Conservation (phyloP, 805 yeast genomes). For the Metschnikowia koreensis region DNA sequence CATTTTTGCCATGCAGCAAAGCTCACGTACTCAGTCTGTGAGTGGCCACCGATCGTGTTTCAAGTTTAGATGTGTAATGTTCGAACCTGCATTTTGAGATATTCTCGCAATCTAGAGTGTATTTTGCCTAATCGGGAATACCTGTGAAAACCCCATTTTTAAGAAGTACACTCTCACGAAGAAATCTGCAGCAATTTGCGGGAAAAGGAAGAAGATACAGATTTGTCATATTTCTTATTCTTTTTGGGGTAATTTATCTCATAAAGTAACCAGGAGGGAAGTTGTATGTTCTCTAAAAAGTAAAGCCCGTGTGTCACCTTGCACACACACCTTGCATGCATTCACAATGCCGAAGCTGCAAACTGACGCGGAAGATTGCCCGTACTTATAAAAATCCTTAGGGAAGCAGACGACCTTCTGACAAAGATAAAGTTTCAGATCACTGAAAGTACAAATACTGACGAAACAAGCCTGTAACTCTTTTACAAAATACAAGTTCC, state of each 20-base stretch:
- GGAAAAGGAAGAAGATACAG: background rate
- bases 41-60: conserved; percentile 1
- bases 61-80: conserved; percentile 9
- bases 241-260: background rate
- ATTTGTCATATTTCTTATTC: too few relatives aligned
- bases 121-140: conserved; percentile 5
- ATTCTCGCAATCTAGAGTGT: conserved; percentile 4
- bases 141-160: background rate
- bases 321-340: conserved; percentile 7
- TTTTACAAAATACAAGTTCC: background rate
- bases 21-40: background rate
- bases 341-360: conserved; percentile 4
- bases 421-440: background rate
- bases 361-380: conserved; percentile 5
- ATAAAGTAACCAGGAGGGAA: background rate
- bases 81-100: conserved; percentile 3
- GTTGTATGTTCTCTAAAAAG: background rate
- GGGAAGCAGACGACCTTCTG: background rate
- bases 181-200: background rate
- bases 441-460: background rate
- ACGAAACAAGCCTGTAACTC: background rate
- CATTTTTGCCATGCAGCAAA: too few relatives aligned
- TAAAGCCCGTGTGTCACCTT: conserved; percentile 3
- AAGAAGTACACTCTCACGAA: background rate
- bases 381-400: conserved; percentile 2